Evolutionary conservation across 805 yeast species (phyloP).

Genomic region (Torulaspora delbrueckii): DNA sequence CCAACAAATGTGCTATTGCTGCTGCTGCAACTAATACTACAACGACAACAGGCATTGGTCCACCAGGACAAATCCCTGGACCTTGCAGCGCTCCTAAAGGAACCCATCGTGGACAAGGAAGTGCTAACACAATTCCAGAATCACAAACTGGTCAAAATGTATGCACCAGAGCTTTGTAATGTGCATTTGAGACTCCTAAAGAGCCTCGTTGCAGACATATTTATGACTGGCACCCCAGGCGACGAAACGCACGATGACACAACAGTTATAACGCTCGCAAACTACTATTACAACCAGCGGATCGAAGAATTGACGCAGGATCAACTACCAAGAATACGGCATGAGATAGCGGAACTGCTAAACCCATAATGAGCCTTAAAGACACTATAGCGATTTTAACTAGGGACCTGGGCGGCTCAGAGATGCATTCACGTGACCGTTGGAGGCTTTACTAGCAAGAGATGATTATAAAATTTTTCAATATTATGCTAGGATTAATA

Average conservation of each 20-base stretch:
- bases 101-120: slow-evolving; percentile 29
- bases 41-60: slow-evolving; percentile 27
- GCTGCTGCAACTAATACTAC: slow-evolving; percentile 27
- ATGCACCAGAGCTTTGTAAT: slow-evolving; percentile 23
- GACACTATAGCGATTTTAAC: background rate
- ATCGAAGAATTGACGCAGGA: slow-evolving; percentile 21
- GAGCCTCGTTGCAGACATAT: slow-evolving; percentile 21
- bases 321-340: slow-evolving; percentile 22
- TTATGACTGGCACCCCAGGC: slow-evolving; percentile 17
- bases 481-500: background rate
- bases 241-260: slow-evolving; percentile 3
- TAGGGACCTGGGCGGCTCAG: background rate
- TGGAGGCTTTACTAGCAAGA: background rate
- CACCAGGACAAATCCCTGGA: slow-evolving; percentile 19
- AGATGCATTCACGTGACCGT: background rate
- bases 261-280: slow-evolving; percentile 28
- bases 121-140: slow-evolving; percentile 18
- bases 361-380: background rate
- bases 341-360: slow-evolving; percentile 11
- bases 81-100: slow-evolving; percentile 15
- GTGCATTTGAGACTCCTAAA: slow-evolving; percentile 24
- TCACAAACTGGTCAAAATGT: slow-evolving; percentile 25
- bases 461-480: slow-evolving; percentile 7
- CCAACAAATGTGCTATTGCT: slow-evolving; percentile 26
- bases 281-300: slow-evolving; percentile 26